A percentile compares a stretch with the other conserved stretches of the same genome.
phyloP scores from a whole-genome alignment of 441 rosid species.

The Mallotus repandus region DNA sequence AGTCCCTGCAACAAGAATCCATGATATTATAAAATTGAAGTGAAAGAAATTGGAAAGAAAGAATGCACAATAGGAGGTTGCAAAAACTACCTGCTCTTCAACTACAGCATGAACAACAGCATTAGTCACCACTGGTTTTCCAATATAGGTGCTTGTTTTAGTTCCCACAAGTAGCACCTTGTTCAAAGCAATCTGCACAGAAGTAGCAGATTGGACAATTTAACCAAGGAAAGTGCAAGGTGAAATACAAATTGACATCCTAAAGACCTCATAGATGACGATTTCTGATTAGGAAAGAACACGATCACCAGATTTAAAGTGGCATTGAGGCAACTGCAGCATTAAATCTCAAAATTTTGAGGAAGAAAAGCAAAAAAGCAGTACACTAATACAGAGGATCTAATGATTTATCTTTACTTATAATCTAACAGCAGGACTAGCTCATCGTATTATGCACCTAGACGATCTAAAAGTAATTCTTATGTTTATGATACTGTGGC shows the following conservation, averaged over 20 bases:
- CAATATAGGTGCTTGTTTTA: constrained; percentile 72
- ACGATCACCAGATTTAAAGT: background rate
- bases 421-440: background rate
- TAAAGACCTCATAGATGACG: background rate
- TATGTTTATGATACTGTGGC: background rate
- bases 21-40: background rate
- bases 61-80: constrained; percentile 5
- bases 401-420: background rate
- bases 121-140: constrained; percentile 87
- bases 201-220: constrained; percentile 16
- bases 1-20: constrained; percentile 54
- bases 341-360: background rate
- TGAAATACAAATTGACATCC: background rate
- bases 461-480: background rate
- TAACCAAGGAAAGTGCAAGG: background rate
- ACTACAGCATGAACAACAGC: constrained; percentile 95
- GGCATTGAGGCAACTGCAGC: too few species aligned
- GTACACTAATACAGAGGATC: background rate
- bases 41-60: background rate
- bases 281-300: too few species aligned
- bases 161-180: constrained; percentile 97
- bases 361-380: background rate
- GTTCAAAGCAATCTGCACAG: constrained; percentile 62
- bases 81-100: constrained; percentile 67
- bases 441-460: background rate